These are phyloP conservation scores for Aspergillus sp. DNA, from an alignment of 2,329 filamentous ascomycete species.

Conservation along the genomic window DNA sequence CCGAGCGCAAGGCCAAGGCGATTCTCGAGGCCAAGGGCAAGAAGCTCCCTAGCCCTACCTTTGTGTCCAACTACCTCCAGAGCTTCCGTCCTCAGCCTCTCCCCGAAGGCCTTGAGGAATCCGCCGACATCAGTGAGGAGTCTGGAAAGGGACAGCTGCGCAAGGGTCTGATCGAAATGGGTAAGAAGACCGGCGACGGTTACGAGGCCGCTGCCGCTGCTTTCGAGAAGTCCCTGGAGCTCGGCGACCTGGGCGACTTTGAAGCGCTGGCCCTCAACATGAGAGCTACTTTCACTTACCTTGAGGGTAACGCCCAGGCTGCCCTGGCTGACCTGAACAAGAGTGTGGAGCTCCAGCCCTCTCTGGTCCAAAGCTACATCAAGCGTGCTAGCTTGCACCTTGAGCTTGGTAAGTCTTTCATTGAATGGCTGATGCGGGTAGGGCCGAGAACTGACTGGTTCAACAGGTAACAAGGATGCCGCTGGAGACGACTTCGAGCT, in stretches of 20 bases:
- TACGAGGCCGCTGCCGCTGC: slow-evolving; percentile 84
- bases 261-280: slow-evolving; percentile 95
- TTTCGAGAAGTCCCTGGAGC: slow-evolving; percentile 84
- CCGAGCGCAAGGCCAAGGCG: slow-evolving; percentile 86
- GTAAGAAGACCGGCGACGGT: slow-evolving; percentile 82
- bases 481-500: slow-evolving; percentile 84
- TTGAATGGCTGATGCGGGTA: background rate
- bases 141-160: slow-evolving; percentile 84
- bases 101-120: slow-evolving; percentile 78
- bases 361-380: slow-evolving; percentile 94
- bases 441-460: slow-evolving; percentile 50
- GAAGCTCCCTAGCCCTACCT: slow-evolving; percentile 91
- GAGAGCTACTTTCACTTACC: slow-evolving; percentile 91
- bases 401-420: slow-evolving; percentile 67
- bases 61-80: slow-evolving; percentile 97
- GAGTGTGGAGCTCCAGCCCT: slow-evolving; percentile 85
- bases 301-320: slow-evolving; percentile 80
- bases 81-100: slow-evolving; percentile 86
- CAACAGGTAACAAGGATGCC: slow-evolving; percentile 65
- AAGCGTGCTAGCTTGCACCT: slow-evolving; percentile 98
- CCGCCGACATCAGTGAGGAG: slow-evolving; percentile 71
- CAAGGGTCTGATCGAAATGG: slow-evolving; percentile 76
- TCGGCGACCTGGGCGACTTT: slow-evolving; percentile 74
- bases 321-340: slow-evolving; percentile 85
- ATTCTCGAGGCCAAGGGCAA: slow-evolving; percentile 79